phyloP scores from a whole-genome alignment of 2,329 filamentous ascomycete species.

The Triangularia setosa region DNA sequence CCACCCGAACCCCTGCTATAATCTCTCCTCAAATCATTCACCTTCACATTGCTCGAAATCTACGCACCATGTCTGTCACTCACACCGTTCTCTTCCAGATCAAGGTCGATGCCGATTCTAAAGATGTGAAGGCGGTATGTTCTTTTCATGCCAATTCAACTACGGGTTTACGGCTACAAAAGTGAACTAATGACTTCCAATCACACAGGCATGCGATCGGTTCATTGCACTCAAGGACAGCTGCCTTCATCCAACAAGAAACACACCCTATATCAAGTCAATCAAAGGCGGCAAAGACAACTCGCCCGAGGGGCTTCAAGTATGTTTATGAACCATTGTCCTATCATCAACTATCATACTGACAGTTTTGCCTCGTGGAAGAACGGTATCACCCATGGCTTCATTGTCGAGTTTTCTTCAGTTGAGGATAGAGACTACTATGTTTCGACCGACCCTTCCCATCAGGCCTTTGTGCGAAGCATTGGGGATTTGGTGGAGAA shows the following conservation, averaged over 20 bases:
- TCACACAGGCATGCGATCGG: conserved; percentile 28
- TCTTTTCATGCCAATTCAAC: too few relatives aligned
- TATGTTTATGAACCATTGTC: conserved; percentile 30
- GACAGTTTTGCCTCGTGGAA: conserved; percentile 29
- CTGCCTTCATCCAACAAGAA: conserved; percentile 57
- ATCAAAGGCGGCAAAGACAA: conserved; percentile 57
- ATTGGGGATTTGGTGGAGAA: conserved; percentile 46
- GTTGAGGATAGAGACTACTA: conserved; percentile 65
- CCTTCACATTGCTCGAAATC: background rate
- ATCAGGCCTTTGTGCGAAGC: conserved; percentile 53
- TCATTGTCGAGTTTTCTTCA: conserved; percentile 61
- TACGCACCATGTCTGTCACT: conserved; percentile 24
- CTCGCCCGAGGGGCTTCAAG: conserved; percentile 57
- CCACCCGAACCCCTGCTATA: background rate
- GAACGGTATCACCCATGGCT: conserved; percentile 62
- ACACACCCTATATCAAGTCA: conserved; percentile 56
- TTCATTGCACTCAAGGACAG: conserved; percentile 48
- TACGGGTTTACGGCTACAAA: too few relatives aligned
- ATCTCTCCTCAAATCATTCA: background rate
- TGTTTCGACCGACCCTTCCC: conserved; percentile 56
- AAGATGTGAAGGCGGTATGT: conserved; percentile 32
- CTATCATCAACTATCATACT: background rate
- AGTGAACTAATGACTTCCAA: too few relatives aligned
- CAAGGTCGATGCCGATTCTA: conserved; percentile 24
- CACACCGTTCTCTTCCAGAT: conserved; percentile 31